These are phyloP conservation scores for Fagus crenata DNA, from an alignment of 306 rosid genomes.

Conservation along the genomic window DNA sequence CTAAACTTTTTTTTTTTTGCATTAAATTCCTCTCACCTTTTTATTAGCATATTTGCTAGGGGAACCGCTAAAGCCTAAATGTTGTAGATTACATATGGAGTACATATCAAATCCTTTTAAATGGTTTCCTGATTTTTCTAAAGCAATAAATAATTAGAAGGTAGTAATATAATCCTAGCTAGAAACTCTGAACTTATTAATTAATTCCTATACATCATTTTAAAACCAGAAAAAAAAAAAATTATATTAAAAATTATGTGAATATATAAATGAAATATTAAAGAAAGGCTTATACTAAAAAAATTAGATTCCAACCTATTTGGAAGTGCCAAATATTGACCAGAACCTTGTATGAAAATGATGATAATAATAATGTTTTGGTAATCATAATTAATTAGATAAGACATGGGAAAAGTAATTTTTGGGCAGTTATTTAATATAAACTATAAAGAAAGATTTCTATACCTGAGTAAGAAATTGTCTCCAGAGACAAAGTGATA, in stretches of 20 bases:
- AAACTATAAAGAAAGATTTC: constrained; percentile 39
- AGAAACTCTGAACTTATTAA: not conserved
- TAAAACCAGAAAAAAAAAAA: not conserved
- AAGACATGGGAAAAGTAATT: constrained; percentile 38
- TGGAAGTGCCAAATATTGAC: constrained; percentile 62
- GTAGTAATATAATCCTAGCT: not conserved
- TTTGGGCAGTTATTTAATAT: constrained; percentile 25
- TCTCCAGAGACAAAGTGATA: constrained; percentile 33
- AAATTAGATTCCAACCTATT: constrained; percentile 62
- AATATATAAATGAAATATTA: constrained; percentile 23
- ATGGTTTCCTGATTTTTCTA: not conserved
- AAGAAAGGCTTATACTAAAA: constrained; percentile 15
- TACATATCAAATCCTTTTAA: not conserved
- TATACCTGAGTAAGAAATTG: constrained; percentile 34
- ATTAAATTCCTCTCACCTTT: constrained; percentile 18
- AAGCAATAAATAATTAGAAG: not conserved
- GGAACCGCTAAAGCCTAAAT: not conserved
- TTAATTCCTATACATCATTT: not conserved
- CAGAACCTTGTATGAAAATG: constrained; percentile 46
- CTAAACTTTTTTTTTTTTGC: constrained; percentile 6
- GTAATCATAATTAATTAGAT: constrained; percentile 45
- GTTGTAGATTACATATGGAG: not conserved
- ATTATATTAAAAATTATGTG: constrained; percentile 10
- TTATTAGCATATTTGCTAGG: constrained; percentile 21
- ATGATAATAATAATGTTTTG: constrained; percentile 32